Evolutionary conservation across 2,329 filamentous ascomycete genomes (phyloP).

Genomic region (Akanthomyces uredinophilus): DNA sequence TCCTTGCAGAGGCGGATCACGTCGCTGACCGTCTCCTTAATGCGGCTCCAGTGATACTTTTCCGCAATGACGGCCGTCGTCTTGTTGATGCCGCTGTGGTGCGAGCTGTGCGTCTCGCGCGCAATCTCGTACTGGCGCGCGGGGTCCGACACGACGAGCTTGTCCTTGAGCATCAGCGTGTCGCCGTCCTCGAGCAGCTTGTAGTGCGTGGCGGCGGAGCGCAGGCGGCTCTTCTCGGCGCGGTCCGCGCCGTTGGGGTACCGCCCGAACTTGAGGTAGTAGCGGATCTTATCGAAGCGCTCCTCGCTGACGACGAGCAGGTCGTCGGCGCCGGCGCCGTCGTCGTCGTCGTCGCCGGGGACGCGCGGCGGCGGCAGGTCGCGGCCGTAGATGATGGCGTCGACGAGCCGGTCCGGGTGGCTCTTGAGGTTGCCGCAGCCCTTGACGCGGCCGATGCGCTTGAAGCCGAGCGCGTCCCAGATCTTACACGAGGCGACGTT

Average conservation of each 20-base stretch:
- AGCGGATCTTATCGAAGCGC: constrained; percentile 97
- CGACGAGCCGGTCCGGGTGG: constrained; percentile 62
- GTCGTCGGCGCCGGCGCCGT: constrained; percentile 45
- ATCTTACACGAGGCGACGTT: constrained; percentile 86
- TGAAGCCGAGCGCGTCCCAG: constrained; percentile 89
- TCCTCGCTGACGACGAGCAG: constrained; percentile 77
- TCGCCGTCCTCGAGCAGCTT: constrained; percentile 70
- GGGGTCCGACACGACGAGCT: constrained; percentile 91
- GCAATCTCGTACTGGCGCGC: constrained; percentile 88
- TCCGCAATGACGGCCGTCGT: constrained; percentile 92
- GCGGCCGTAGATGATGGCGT: constrained; percentile 74
- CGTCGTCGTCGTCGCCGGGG: constrained; percentile 30
- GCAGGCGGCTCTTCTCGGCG: constrained; percentile 89
- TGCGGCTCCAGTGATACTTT: constrained; percentile 93
- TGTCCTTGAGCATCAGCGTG: constrained; percentile 93
- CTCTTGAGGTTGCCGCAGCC: constrained; percentile 65
- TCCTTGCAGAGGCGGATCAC: constrained; percentile 88
- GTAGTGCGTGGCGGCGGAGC: constrained; percentile 93
- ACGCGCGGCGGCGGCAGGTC: constrained; percentile 40
- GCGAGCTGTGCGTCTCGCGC: constrained; percentile 63
- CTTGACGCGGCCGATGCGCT: constrained; percentile 80
- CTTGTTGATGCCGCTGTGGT: constrained; percentile 95
- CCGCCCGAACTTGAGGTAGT: constrained; percentile 89
- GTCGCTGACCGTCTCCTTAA: constrained; percentile 94
- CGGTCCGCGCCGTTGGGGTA: constrained; percentile 92